These are phyloP conservation scores for Colletotrichum sp. DNA, from an alignment of 2,329 filamentous ascomycete genomes.

Conservation along the genomic window DNA sequence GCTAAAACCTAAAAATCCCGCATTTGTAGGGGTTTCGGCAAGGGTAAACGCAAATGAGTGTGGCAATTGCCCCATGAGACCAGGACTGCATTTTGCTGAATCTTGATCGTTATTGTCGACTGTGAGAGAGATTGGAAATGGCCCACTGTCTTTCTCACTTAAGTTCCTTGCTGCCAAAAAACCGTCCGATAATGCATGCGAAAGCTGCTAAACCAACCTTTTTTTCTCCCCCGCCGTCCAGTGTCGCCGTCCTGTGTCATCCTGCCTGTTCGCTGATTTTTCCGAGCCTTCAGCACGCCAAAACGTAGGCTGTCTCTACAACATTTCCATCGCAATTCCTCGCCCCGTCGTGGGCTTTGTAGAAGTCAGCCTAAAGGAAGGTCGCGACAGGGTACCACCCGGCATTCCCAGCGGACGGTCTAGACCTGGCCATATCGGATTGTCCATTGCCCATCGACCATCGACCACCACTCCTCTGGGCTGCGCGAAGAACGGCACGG, in stretches of 20 bases:
- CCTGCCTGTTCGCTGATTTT: not conserved
- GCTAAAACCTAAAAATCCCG: too few species aligned
- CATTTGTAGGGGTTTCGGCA: too few species aligned
- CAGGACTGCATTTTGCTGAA: not conserved
- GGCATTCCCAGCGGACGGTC: not conserved
- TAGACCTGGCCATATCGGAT: not conserved
- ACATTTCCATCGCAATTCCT: not conserved
- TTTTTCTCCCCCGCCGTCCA: not conserved
- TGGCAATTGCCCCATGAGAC: not conserved
- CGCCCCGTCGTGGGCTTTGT: not conserved
- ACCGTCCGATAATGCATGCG: not conserved
- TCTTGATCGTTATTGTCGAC: not conserved
- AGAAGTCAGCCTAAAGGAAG: not conserved
- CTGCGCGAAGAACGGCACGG: too few species aligned
- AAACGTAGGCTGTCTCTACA: not conserved
- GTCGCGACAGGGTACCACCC: not conserved
- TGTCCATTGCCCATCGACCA: not conserved
- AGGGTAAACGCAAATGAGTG: too few species aligned
- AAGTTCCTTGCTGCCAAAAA: not conserved
- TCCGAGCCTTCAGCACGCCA: not conserved
- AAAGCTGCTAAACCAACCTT: not conserved
- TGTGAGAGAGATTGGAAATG: not conserved
- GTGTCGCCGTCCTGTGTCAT: not conserved
- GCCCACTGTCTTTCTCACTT: not conserved
- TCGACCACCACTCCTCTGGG: not conserved